Evolutionary conservation across 768 basidiomycete genomes (phyloP), one percentile per base, ranked within the genome.

Genomic region (Boletus sp.): DNA sequence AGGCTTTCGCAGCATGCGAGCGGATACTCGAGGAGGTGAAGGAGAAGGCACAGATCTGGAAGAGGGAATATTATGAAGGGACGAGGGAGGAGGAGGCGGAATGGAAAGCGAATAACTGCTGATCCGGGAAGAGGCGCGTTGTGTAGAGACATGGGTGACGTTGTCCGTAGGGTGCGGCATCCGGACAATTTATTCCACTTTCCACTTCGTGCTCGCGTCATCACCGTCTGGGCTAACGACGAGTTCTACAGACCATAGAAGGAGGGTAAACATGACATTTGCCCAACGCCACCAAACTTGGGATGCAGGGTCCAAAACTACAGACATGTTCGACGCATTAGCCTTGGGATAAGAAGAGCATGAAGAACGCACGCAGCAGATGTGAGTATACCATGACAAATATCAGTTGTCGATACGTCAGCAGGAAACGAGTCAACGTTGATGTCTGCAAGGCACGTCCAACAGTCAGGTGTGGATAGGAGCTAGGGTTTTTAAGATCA

Each of bases 211-310:
- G 54, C 81, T 77, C 51, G 69, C 71, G 39, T 78, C 80, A 60
- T 89, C 88, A 47, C 88, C 87, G 45, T 84, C 88, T n/a, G 80
- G 80, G 72, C 85, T 84, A 51, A 93, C 88, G 30, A 88, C 69
- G 44, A 93, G 77, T 70, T 93, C 91, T 23, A 93, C 75, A 11
- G 87, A 83, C 91, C 92, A 93, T 39, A 92, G 79, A 25, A 85
- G 76, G 29, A 93, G 77, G 5, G 89, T 92, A 70, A 93, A 87
- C 74, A 92, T 90, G 33, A 93, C 85, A 65, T 90, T 90, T 76
- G 87, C 85, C 90, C 91, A 93, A 57, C 91, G 81, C 88, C 91
- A 93, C 91, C 91, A 93, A 46, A 92, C 83, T 65, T 93, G 91
- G n/a, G 89, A 90, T 19, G 90, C 88, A 64, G 90, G 87, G 63